Base-by-base conservation (phyloP, 768 basidiomycete genomes). In the Amanita subjunquillea region DNA sequence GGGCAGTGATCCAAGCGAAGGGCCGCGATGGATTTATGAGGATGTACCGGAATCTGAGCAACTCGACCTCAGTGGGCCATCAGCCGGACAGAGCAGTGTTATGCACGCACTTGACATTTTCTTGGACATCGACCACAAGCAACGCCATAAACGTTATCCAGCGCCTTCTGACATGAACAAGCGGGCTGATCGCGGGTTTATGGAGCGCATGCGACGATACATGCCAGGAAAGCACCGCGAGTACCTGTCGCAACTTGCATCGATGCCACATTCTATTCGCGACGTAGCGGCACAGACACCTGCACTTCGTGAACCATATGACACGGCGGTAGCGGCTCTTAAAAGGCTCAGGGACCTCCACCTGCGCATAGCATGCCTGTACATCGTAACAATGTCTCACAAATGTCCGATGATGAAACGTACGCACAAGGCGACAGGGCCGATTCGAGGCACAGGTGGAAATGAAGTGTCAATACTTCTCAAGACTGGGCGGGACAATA, bases 161-260 rank as follows among this genome's bases (percentile, higher is more conserved):
- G 69, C 78, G 22, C 76, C 91, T 50, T 82, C 88, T 50, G 67
- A 74, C 44, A 66, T 72, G 53, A 81, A 89, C 64, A 82, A 78
- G 68, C 77, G 66, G 59, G 85, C 75, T 38, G 89, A 79, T 66
- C 74, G 69, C 36, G 79, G 83, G 0, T 97, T 97, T 71, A 92
- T 98, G 85, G 83, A 87, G 54, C 78, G 91, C 45, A 96, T 96
- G 93, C 72, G 89, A 53, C 78, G 80, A 20, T 98, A 98, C 69
- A 98, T 98, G 95, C 94, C 95, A 0, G 86, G 87, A 12, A 79
- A 78, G 50, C 95, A 97, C 69, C 83, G 89, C 40, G 81, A 85
- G 43, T 98, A 92, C 70, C 78, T 98, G 51, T 66, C 69, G 22
- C 78, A 82, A 59, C 76, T 98, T 36, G 71, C 78, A 2, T 67